Evolutionary conservation across 805 yeast species (phyloP).

Genomic region (Kodamaea restingae): DNA sequence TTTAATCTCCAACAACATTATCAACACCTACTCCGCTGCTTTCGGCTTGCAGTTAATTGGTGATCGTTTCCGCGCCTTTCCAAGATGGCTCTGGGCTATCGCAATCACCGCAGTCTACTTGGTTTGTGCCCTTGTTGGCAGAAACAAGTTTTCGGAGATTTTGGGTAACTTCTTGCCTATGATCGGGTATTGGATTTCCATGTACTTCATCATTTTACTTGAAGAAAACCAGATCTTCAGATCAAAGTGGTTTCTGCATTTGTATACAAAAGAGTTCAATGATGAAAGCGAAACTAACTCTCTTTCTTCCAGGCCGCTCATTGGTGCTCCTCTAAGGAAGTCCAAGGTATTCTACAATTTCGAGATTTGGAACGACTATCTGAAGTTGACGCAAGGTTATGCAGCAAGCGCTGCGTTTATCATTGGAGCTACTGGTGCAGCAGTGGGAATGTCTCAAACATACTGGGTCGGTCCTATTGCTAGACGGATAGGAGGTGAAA

Average conservation of each 20-base stretch:
- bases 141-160: conserved; percentile 29
- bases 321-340: background rate
- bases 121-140: conserved; percentile 31
- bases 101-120: conserved; percentile 29
- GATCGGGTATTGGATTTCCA: conserved; percentile 40
- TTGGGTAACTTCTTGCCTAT: conserved; percentile 38
- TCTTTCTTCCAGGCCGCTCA: background rate
- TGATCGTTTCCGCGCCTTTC: conserved; percentile 23
- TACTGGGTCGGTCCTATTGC: conserved; percentile 82
- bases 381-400: conserved; percentile 59
- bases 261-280: conserved; percentile 30
- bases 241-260: conserved; percentile 33
- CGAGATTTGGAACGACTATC: conserved; percentile 64
- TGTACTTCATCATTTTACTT: conserved; percentile 31
- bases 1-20: conserved; percentile 32
- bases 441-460: conserved; percentile 82
- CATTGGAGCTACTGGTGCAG: conserved; percentile 76
- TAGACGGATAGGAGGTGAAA: conserved; percentile 44
- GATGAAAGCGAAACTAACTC: conserved; percentile 1
- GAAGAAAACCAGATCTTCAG: conserved; percentile 35
- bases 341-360: conserved; percentile 53
- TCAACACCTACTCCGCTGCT: conserved; percentile 35
- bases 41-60: conserved; percentile 33
- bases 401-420: conserved; percentile 68
- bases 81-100: conserved; percentile 38